These are phyloP conservation scores for Aspergillus mulundensis DNA, from an alignment of 495 filamentous ascomycete species.

Conservation along the genomic window DNA sequence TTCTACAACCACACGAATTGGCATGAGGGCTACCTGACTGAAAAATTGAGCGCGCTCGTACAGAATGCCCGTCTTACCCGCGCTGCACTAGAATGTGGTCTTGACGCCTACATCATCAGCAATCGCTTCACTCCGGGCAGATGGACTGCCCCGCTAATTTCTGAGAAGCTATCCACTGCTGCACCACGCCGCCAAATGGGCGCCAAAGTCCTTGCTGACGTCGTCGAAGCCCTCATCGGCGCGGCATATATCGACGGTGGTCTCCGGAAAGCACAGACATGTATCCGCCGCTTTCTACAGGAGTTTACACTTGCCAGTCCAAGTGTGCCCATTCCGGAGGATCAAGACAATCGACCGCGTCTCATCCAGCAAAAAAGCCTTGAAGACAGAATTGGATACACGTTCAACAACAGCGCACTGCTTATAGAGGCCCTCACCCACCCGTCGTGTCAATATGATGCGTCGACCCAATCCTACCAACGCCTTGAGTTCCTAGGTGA, in stretches of 20 bases:
- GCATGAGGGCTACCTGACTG: conserved; percentile 76
- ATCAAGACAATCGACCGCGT: not conserved
- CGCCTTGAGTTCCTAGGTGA: conserved; percentile 91
- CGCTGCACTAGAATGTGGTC: conserved; percentile 56
- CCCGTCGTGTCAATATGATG: conserved; percentile 57
- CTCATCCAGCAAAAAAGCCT: conserved; percentile 16
- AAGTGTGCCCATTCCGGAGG: conserved; percentile 20
- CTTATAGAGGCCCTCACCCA: conserved; percentile 87
- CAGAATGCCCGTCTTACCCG: conserved; percentile 66
- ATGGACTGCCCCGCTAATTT: conserved; percentile 65
- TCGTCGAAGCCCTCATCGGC: conserved; percentile 82
- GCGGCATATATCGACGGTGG: conserved; percentile 73
- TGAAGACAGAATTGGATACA: conserved; percentile 43
- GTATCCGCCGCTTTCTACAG: conserved; percentile 62
- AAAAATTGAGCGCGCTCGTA: conserved; percentile 63
- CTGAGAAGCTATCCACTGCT: conserved; percentile 28
- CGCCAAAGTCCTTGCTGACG: conserved; percentile 82
- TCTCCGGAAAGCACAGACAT: conserved; percentile 52
- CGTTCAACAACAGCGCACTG: conserved; percentile 64
- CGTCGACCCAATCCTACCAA: conserved; percentile 64
- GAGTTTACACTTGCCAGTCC: conserved; percentile 33
- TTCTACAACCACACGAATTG: conserved; percentile 62
- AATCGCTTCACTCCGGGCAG: conserved; percentile 62
- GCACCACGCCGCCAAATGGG: conserved; percentile 47
- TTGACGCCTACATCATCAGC: conserved; percentile 73